A percentile compares a stretch with the other conserved stretches of the same genome.
These are phyloP conservation scores for Endogone sp. DNA, from an alignment of 192 early-diverging fungal genomes.

Conservation along the genomic window DNA sequence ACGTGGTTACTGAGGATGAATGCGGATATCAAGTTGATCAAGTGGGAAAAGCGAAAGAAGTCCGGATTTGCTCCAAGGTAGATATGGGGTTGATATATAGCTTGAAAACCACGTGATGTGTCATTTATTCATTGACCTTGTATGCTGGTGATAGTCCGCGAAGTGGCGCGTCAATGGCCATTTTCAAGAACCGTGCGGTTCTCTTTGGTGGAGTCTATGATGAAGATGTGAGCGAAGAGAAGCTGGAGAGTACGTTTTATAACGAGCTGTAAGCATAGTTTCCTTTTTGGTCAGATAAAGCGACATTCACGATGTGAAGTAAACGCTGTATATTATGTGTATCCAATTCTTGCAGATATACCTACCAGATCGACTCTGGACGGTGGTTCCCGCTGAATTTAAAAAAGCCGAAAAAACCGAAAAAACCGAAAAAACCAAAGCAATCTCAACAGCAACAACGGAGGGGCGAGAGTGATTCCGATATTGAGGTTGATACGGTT, in stretches of 20 bases:
- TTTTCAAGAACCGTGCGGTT: constrained; percentile 54
- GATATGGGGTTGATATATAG: no score
- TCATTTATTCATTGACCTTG: no score
- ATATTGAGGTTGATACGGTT: constrained; percentile 1
- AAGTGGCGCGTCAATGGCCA: constrained; percentile 47
- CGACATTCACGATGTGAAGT: no score
- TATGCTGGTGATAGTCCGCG: constrained; percentile 26
- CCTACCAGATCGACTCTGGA: constrained; percentile 52
- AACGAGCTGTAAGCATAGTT: constrained; percentile 44
- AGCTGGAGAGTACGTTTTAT: constrained; percentile 52
- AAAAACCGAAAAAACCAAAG: constrained; percentile 33
- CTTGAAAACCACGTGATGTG: background rate
- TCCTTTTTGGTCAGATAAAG: background rate
- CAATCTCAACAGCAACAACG: constrained; percentile 24
- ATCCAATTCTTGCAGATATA: constrained; percentile 14
- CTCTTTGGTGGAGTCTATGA: constrained; percentile 65
- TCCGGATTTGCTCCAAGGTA: constrained; percentile 34
- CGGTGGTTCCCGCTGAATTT: constrained; percentile 59
- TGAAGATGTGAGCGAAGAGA: constrained; percentile 60
- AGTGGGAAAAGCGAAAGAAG: constrained; percentile 64
- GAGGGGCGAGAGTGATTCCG: constrained; percentile 29
- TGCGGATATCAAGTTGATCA: constrained; percentile 44
- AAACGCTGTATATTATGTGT: background rate
- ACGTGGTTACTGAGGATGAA: constrained; percentile 57
- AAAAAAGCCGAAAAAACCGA: constrained; percentile 35